phyloP scores from a whole-genome alignment of 805 yeast genomes.

The Candida corydali region DNA sequence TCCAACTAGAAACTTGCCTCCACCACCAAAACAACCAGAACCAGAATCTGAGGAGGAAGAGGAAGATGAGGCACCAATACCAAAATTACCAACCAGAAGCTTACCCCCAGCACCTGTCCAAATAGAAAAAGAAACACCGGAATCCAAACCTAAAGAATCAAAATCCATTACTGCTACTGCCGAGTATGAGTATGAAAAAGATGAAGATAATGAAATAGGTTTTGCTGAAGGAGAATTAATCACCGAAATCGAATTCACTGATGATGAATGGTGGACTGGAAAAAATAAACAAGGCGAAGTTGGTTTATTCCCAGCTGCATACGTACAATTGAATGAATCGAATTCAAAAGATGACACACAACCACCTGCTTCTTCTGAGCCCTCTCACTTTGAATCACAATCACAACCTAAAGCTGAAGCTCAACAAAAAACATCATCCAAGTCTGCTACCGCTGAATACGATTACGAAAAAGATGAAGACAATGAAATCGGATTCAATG shows the following conservation, averaged over 20 bases:
- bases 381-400: conserved; percentile 14
- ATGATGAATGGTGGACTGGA: conserved; percentile 70
- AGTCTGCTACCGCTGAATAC: conserved; percentile 61
- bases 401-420: conserved; percentile 11
- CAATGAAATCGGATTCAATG: conserved; percentile 81
- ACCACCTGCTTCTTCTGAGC: conserved; percentile 9
- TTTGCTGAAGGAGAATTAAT: conserved; percentile 65
- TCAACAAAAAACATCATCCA: conserved; percentile 14
- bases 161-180: conserved; percentile 57
- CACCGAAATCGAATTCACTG: conserved; percentile 62
- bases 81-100: conserved; percentile 8
- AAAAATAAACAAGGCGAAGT: conserved; percentile 37
- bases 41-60: conserved; percentile 11
- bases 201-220: conserved; percentile 71
- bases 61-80: conserved; percentile 8
- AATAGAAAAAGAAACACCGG: conserved; percentile 13
- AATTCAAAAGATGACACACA: conserved; percentile 18
- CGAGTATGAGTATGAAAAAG: conserved; percentile 72
- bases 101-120: conserved; percentile 8
- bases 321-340: conserved; percentile 40
- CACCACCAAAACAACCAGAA: conserved; percentile 12
- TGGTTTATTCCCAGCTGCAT: conserved; percentile 57
- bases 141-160: conserved; percentile 6
- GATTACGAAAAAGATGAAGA: conserved; percentile 90
- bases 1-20: conserved; percentile 16